Evolutionary conservation across 306 rosid species (phyloP).

Genomic region (Lithocarpus polystachyus): DNA sequence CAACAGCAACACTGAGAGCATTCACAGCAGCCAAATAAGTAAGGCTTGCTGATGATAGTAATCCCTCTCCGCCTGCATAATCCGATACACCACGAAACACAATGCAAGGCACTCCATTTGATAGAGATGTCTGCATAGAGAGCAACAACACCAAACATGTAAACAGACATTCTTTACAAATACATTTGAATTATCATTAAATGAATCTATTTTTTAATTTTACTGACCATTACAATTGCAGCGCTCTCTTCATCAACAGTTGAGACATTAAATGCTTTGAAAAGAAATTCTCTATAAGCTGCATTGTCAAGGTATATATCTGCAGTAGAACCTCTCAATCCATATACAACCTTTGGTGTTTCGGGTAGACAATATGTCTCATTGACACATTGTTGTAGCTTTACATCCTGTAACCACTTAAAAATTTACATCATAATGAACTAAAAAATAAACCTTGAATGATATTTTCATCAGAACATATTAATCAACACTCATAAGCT

Average conservation of each 20-base stretch:
- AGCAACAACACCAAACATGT: background rate
- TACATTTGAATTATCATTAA: background rate
- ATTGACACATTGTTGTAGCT: slow-evolving; percentile 4
- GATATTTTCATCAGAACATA: background rate
- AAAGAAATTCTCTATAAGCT: slow-evolving; percentile 19
- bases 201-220: background rate
- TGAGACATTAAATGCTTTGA: slow-evolving; percentile 4
- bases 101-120: slow-evolving; percentile 21
- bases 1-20: slow-evolving; percentile 12
- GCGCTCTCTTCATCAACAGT: slow-evolving; percentile 24
- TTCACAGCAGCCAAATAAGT: slow-evolving; percentile 16
- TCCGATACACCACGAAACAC: slow-evolving; percentile 25
- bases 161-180: background rate
- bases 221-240: slow-evolving; percentile 17
- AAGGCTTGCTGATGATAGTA: background rate
- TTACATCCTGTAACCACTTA: background rate
- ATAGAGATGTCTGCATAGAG: slow-evolving; percentile 9
- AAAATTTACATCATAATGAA: background rate
- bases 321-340: slow-evolving; percentile 19
- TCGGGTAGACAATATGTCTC: slow-evolving; percentile 22
- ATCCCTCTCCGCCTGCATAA: background rate
- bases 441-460: background rate
- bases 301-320: slow-evolving; percentile 21
- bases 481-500: background rate
- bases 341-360: slow-evolving; percentile 15